Conservation (phyloP, 106 monocot species). For the Iris macrosiphon region DNA sequence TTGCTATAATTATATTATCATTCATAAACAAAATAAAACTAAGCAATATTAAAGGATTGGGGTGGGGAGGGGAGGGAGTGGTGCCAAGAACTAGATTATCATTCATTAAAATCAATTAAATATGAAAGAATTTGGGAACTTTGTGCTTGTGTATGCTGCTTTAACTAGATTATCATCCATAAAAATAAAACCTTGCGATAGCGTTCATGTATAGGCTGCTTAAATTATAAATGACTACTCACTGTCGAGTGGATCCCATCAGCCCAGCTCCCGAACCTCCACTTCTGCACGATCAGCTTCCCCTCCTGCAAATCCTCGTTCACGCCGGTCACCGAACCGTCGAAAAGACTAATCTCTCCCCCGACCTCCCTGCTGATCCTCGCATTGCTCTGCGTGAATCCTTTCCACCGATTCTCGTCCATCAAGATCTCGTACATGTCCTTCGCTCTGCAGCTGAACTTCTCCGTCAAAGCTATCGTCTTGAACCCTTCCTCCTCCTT, state of each 20-base stretch:
- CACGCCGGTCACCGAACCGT: slow-evolving; percentile 73
- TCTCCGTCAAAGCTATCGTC: slow-evolving; percentile 68
- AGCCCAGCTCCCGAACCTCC: slow-evolving; percentile 87
- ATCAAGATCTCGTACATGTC: slow-evolving; percentile 85
- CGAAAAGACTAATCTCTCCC: slow-evolving; percentile 78
- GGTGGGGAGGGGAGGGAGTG: too few species aligned
- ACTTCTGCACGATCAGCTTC: slow-evolving; percentile 86
- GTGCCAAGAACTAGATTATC: too few species aligned
- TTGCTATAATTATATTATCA: too few species aligned
- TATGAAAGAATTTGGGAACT: too few species aligned
- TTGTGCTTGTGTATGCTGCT: too few species aligned
- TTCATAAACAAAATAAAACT: too few species aligned
- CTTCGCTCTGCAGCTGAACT: slow-evolving; percentile 69
- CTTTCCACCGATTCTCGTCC: slow-evolving; percentile 99
- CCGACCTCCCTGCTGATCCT: slow-evolving; percentile 83
- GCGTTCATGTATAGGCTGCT: too few species aligned
- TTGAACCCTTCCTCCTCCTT: slow-evolving; percentile 81
- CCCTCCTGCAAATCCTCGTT: slow-evolving; percentile 81
- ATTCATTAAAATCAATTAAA: too few species aligned
- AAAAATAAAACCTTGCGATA: too few species aligned
- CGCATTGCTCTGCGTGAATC: slow-evolving; percentile 96
- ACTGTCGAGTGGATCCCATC: slow-evolving; percentile 75
- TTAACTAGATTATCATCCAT: too few species aligned
- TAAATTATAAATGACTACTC: slow-evolving; percentile 16
- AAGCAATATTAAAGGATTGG: too few species aligned